Percentiles rank a stretch among this genome's conserved stretches.
phyloP scores from a whole-genome alignment of 2,329 filamentous ascomycete species.

The Periconia sp. region DNA sequence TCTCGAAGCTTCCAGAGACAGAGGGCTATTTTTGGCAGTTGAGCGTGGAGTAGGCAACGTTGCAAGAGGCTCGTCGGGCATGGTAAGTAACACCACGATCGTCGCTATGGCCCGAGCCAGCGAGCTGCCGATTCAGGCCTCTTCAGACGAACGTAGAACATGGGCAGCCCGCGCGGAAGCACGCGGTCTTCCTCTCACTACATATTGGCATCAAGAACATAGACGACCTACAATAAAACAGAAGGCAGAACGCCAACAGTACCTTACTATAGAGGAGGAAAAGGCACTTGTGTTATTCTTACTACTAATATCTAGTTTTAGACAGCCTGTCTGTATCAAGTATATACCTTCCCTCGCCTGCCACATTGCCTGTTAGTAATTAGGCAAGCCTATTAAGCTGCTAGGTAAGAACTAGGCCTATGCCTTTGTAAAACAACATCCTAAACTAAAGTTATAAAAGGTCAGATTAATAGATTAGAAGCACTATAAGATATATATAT shows the following conservation, averaged over 20 bases:
- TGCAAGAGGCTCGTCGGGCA: too few species aligned
- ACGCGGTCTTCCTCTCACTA: conserved; percentile 23
- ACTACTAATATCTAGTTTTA: conserved; percentile 20
- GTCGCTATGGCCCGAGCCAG: not conserved
- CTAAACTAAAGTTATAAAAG: not conserved
- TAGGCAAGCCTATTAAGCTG: not conserved
- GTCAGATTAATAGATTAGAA: not conserved
- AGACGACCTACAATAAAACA: conserved; percentile 22
- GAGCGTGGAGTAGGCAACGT: too few species aligned
- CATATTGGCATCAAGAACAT: conserved; percentile 19
- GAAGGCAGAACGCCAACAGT: conserved; percentile 35
- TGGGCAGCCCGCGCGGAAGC: conserved; percentile 8
- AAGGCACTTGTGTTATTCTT: conserved; percentile 28
- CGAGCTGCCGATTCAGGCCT: not conserved
- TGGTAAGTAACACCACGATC: not conserved
- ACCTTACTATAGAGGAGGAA: conserved; percentile 36
- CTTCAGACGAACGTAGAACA: not conserved
- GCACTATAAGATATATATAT: not conserved
- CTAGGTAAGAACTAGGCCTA: not conserved
- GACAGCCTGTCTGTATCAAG: conserved; percentile 26
- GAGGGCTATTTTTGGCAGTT: conserved; percentile 7
- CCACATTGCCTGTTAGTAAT: not conserved
- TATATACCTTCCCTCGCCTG: conserved; percentile 1
- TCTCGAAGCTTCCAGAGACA: conserved; percentile 5
- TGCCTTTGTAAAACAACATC: not conserved